phyloP scores from a whole-genome alignment of 495 filamentous ascomycete species.

The Trichoderma gamsii region DNA sequence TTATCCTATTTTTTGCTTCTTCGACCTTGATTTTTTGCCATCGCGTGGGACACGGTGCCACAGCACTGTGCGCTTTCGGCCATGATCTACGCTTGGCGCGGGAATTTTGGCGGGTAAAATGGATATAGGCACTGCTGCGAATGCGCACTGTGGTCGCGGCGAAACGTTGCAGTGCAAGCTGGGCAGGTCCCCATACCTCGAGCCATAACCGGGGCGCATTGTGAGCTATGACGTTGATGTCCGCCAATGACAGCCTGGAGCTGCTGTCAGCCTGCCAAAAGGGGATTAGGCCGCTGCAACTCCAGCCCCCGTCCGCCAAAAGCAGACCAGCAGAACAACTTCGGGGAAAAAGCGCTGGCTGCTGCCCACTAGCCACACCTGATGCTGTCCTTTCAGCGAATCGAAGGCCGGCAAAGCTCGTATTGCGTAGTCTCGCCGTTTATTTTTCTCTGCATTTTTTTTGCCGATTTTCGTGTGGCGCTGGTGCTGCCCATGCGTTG shows the following conservation, averaged over 20 bases:
- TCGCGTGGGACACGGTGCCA: not conserved
- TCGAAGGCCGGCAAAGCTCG: not conserved
- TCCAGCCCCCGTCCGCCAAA: not conserved
- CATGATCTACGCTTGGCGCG: too few relatives aligned
- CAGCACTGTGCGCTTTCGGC: not conserved
- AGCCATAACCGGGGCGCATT: not conserved
- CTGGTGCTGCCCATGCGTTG: not conserved
- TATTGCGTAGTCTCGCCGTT: constrained; percentile 2
- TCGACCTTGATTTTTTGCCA: too few relatives aligned
- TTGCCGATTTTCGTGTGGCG: not conserved
- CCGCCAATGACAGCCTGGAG: not conserved
- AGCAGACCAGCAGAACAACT: not conserved
- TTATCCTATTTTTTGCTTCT: too few relatives aligned
- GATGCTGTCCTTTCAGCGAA: not conserved
- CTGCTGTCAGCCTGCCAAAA: not conserved
- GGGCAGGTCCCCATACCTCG: too few relatives aligned
- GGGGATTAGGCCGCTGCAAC: not conserved
- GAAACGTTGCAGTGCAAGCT: not conserved
- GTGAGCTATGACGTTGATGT: not conserved
- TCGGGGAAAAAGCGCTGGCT: not conserved
- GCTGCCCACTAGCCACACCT: constrained; percentile 1
- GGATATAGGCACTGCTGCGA: too few relatives aligned
- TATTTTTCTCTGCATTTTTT: not conserved
- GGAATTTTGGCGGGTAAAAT: not conserved
- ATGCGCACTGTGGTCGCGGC: not conserved